Conservation (phyloP, 495 filamentous ascomycete genomes). For the Penicillium robsamsonii region DNA sequence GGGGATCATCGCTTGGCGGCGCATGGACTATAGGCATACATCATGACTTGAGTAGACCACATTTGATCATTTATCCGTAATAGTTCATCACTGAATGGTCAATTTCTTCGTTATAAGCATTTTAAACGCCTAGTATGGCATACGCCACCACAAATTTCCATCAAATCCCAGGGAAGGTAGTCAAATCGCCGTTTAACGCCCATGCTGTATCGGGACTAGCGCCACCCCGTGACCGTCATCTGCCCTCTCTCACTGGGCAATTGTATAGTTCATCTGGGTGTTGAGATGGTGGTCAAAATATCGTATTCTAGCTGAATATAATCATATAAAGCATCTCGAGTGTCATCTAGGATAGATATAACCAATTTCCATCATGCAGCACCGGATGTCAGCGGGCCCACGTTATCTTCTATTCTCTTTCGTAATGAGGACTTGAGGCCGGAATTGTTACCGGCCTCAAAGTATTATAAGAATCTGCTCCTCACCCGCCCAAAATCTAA, state of each 20-base stretch:
- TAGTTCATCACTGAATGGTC: background rate
- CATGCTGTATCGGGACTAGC: slow-evolving; percentile 32
- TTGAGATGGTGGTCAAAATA: slow-evolving; percentile 12
- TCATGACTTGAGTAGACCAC: slow-evolving; percentile 13
- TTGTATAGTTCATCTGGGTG: slow-evolving; percentile 32
- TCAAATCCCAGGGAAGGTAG: background rate
- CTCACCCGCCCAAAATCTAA: slow-evolving; percentile 30
- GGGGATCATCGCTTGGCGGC: slow-evolving; percentile 24
- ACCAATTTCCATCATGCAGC: slow-evolving; percentile 1
- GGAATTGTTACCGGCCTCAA: slow-evolving; percentile 63
- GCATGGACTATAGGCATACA: slow-evolving; percentile 26
- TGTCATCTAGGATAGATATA: background rate
- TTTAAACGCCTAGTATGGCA: background rate
- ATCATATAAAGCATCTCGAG: background rate
- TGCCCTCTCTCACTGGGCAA: slow-evolving; percentile 31
- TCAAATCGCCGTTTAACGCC: background rate
- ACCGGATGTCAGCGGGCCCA: slow-evolving; percentile 22
- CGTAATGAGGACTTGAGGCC: slow-evolving; percentile 47
- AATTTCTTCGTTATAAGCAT: slow-evolving; percentile 4
- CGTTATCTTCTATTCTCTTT: slow-evolving; percentile 33
- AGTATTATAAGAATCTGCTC: slow-evolving; percentile 53
- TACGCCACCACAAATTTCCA: background rate
- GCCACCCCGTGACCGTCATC: slow-evolving; percentile 31
- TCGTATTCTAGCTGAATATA: slow-evolving; percentile 3
- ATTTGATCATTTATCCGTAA: slow-evolving; percentile 3